Base-by-base conservation (phyloP, 345 rosid species). In the Pelargonium nanum region DNA sequence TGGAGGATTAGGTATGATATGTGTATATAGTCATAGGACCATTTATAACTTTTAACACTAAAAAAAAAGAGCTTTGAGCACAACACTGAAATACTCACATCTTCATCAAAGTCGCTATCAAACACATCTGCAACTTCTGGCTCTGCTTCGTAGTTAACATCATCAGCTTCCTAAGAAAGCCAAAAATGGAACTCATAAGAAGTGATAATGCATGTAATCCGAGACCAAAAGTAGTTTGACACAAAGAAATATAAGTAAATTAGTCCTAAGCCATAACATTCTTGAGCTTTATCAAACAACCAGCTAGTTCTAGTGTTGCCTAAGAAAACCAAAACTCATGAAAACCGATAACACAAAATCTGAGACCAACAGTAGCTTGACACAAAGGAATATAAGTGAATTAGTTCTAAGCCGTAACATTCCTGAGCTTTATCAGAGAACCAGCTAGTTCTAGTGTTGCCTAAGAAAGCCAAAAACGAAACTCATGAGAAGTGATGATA, bases 51-150 rank as follows among this genome's bases (percentile, higher is more conserved):
- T 22, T 8, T 2, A 7, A 22, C 5, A 57, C 10, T 8, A 28
- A 57, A 24, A 26, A 24, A 19, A 52, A n/a, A 12, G 7, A 52
- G 9, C 24, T 22, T 19, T 1, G 24, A 25, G 22, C 23, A 53
- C 19, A 26, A 5, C 17, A 19, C 5, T 30, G 55, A 72, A 5
- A 24, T 22, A 74, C 84, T 70, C 78, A 93, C 97, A 63, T 89
- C 97, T 62, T 87, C 97, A 73, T 84, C 88, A 57, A 89, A 89
- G 78, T 93, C 97, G 5, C 94, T 89, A 63, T 93, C 99, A 57
- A 87, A 93, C 67, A 78, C 97, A 85, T 93, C 99, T 19, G 83
- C 96, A 62, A 55, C 78, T 79, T 93, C 96, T 0, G 65, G 74
- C 68, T 93, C 99, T 69, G 79, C 94, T 73, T 82, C 82, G 62